phyloP scores from a whole-genome alignment of 2,329 filamentous ascomycete species.

The Aspergillus tamarii region DNA sequence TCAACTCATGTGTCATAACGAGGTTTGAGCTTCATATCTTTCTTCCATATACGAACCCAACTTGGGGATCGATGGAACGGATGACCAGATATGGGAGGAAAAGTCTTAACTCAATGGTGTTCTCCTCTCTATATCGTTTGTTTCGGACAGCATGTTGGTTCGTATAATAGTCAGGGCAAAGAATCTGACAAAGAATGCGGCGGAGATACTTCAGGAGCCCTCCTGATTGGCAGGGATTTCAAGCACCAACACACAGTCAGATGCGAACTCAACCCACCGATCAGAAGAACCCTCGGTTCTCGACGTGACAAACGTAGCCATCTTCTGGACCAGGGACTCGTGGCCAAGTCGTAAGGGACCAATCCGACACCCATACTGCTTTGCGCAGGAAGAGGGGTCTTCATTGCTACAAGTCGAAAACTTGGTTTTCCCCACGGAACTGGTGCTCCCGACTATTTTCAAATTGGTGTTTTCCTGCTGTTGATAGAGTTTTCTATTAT shows the following conservation, averaged over 20 bases:
- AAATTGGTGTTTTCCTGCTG: conserved; percentile 15
- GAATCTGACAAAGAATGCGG: conserved; percentile 2
- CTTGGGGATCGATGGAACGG: background rate
- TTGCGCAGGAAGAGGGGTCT: conserved; percentile 25
- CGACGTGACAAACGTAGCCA: conserved; percentile 18
- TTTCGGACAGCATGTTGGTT: background rate
- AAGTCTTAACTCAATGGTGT: background rate
- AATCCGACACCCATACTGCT: conserved; percentile 37
- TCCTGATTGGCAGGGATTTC: conserved; percentile 36
- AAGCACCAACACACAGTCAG: conserved; percentile 32
- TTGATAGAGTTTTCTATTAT: conserved; percentile 8
- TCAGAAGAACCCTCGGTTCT: conserved; percentile 12
- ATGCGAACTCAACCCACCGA: conserved; percentile 43
- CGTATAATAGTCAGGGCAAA: conserved; percentile 8
- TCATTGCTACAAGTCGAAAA: conserved; percentile 50
- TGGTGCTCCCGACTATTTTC: conserved; percentile 27
- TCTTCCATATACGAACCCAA: background rate
- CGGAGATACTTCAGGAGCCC: conserved; percentile 13
- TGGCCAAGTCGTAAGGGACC: conserved; percentile 42
- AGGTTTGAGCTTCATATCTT: conserved; percentile 15
- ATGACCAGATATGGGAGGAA: background rate
- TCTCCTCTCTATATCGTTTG: background rate
- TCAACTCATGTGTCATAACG: conserved; percentile 1
- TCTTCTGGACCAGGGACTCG: conserved; percentile 31
- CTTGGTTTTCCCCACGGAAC: conserved; percentile 35